Evolutionary conservation across 768 basidiomycete species (phyloP).

Genomic region (Phallus indusiatus): DNA sequence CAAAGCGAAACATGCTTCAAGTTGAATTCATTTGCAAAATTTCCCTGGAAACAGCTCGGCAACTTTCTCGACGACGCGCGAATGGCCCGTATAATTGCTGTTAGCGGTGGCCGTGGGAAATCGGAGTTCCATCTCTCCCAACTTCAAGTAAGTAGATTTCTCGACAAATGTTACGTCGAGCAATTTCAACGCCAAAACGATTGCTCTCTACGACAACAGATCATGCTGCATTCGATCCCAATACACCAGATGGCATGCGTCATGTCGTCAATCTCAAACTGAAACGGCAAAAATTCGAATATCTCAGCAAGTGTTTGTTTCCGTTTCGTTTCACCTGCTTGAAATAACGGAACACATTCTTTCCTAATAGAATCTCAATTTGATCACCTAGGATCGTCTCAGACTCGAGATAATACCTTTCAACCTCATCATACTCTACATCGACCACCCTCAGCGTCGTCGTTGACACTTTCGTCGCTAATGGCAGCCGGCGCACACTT

Average conservation of each 20-base stretch:
- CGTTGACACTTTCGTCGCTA: slow-evolving; percentile 79
- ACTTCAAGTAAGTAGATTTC: no score
- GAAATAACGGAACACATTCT: slow-evolving; percentile 8
- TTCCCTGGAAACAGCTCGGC: no score
- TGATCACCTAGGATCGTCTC: slow-evolving; percentile 67
- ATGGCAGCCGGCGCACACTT: slow-evolving; percentile 91
- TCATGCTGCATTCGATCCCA: not conserved
- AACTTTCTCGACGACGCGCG: no score
- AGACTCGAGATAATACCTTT: slow-evolving; percentile 55
- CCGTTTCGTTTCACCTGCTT: slow-evolving; percentile 7
- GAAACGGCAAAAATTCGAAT: slow-evolving; percentile 44
- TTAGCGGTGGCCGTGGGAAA: not conserved
- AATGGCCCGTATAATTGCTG: no score
- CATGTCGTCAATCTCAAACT: slow-evolving; percentile 21
- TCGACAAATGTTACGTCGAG: not conserved
- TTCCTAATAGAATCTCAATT: slow-evolving; percentile 47
- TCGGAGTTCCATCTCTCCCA: not conserved
- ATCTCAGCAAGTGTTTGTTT: slow-evolving; percentile 36
- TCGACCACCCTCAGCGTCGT: slow-evolving; percentile 45
- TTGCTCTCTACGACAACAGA: not conserved
- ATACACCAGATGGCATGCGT: slow-evolving; percentile 7
- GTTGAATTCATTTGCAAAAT: no score
- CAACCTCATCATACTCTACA: slow-evolving; percentile 65
- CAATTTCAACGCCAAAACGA: not conserved
- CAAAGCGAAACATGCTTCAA: no score